These are phyloP conservation scores for Alternaria conjuncta DNA, from an alignment of 2,329 filamentous ascomycete genomes.

Conservation along the genomic window DNA sequence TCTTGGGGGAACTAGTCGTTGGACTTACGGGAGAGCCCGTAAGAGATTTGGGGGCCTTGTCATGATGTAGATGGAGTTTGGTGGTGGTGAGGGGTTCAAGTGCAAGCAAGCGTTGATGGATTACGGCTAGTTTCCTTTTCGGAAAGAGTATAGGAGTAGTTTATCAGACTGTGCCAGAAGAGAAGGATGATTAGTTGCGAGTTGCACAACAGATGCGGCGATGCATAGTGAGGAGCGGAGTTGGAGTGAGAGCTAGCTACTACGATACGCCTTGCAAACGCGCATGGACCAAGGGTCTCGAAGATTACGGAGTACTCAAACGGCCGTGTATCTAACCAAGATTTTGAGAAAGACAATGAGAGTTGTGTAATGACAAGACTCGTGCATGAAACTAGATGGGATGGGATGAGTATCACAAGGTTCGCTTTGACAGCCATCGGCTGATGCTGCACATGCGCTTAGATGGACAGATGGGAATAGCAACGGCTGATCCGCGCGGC, in stretches of 20 bases:
- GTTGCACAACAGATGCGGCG: constrained; percentile 7
- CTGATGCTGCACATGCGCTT: not conserved
- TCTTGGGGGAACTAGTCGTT: not conserved
- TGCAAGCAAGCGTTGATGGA: not conserved
- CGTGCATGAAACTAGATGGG: not conserved
- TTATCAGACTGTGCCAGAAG: not conserved
- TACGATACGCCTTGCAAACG: constrained; percentile 18
- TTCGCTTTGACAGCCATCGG: not conserved
- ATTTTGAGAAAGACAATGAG: not conserved
- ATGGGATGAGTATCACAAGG: not conserved
- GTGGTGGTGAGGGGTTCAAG: not conserved
- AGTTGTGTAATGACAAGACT: not conserved
- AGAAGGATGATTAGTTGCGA: not conserved
- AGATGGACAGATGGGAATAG: not conserved
- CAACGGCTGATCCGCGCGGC: not conserved
- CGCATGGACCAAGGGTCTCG: constrained; percentile 14
- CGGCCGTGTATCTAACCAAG: constrained; percentile 11
- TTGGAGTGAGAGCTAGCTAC: constrained; percentile 7
- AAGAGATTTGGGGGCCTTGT: constrained; percentile 15
- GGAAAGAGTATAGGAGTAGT: too few relatives aligned
- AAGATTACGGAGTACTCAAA: constrained; percentile 5
- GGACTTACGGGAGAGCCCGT: constrained; percentile 35
- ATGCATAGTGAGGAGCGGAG: constrained; percentile 11
- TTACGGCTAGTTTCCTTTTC: not conserved
- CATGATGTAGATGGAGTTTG: constrained; percentile 5